phyloP scores from a whole-genome alignment of 495 filamentous ascomycete genomes.

The Neurospora tetraspora region DNA sequence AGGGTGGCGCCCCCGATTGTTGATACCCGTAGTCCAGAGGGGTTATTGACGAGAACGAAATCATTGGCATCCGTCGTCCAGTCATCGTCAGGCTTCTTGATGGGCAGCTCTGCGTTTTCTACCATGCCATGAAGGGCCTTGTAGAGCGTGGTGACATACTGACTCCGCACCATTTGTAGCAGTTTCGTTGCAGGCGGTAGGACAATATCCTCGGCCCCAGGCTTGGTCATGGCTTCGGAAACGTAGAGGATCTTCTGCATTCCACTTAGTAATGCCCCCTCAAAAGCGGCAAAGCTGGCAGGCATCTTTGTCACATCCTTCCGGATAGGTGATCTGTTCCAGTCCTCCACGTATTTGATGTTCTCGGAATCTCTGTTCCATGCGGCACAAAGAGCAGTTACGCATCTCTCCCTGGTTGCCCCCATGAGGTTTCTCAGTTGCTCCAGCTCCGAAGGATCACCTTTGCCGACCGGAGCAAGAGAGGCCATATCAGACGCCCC shows the following conservation, averaged over 20 bases:
- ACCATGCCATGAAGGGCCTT: conserved; percentile 90
- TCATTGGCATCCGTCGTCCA: conserved; percentile 42
- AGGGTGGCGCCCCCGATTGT: conserved; percentile 42
- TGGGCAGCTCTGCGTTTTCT: conserved; percentile 75
- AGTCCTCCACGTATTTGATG: conserved; percentile 83
- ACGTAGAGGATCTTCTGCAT: conserved; percentile 95
- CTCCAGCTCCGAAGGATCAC: conserved; percentile 48
- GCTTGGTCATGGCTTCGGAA: conserved; percentile 64
- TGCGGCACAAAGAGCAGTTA: conserved; percentile 66
- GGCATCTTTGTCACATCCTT: conserved; percentile 88
- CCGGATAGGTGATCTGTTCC: conserved; percentile 69
- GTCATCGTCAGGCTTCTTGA: conserved; percentile 49
- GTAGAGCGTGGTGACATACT: conserved; percentile 86
- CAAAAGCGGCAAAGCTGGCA: conserved; percentile 65
- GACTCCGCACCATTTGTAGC: conserved; percentile 70
- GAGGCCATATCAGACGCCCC: conserved; percentile 82
- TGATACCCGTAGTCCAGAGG: conserved; percentile 15
- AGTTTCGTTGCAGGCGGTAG: conserved; percentile 73
- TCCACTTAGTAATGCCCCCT: conserved; percentile 62
- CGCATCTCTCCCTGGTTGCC: conserved; percentile 71
- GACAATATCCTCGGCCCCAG: conserved; percentile 62
- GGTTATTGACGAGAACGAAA: conserved; percentile 17
- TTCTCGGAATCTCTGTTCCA: conserved; percentile 87
- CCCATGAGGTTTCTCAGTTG: conserved; percentile 61
- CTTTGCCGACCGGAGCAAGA: conserved; percentile 50